Conservation (phyloP, 2,329 filamentous ascomycete species). For the Phialocephala sp. region DNA sequence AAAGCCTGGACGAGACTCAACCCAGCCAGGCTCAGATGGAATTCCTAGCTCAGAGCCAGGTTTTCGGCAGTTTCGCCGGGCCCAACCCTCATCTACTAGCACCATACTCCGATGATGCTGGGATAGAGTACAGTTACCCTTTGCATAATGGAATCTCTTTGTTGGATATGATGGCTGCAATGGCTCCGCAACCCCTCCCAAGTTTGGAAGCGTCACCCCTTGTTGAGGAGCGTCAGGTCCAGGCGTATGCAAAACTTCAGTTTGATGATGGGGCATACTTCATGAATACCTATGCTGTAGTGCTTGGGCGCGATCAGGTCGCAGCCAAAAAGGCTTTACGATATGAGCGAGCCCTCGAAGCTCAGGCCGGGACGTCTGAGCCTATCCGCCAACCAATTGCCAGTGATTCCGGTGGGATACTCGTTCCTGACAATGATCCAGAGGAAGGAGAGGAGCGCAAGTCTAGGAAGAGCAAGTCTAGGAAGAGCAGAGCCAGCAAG, state of each 20-base stretch:
- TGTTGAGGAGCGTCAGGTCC: conserved; percentile 37
- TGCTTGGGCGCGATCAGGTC: conserved; percentile 74
- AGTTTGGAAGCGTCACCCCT: neutral
- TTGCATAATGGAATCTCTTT: neutral
- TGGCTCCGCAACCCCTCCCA: neutral
- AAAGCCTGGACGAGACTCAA: neutral
- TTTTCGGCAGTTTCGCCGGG: no score
- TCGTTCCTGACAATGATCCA: conserved; percentile 55
- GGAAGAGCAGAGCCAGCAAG: conserved; percentile 34
- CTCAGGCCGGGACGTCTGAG: neutral
- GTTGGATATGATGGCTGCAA: neutral
- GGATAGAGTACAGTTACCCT: no score
- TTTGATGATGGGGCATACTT: conserved; percentile 80
- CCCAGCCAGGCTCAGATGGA: neutral
- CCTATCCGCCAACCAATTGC: neutral
- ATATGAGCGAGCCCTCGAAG: neutral
- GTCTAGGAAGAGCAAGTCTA: conserved; percentile 42
- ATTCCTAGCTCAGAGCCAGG: no score
- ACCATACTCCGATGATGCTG: no score
- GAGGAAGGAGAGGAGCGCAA: conserved; percentile 53
- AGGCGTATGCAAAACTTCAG: conserved; percentile 62
- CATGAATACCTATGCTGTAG: conserved; percentile 76
- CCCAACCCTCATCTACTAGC: no score
- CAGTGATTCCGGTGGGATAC: neutral
- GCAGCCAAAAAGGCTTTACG: conserved; percentile 55